Evolutionary conservation across 1,284 basidiomycete species (phyloP).

Genomic region (Cryptococcus sp.): DNA sequence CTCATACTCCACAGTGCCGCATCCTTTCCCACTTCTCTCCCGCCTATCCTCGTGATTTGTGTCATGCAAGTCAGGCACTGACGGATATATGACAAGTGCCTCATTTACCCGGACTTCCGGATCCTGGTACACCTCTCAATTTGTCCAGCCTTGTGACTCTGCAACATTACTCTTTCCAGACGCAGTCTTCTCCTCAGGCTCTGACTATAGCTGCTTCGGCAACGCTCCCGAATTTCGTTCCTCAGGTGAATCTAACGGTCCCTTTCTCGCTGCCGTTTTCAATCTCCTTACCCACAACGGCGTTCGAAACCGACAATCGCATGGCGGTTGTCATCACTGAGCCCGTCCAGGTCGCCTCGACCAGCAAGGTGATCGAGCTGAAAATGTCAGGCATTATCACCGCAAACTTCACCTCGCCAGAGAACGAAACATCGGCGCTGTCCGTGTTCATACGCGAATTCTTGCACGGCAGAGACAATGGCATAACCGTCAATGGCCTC

Average conservation of each 20-base stretch:
- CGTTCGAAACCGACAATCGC: constrained; percentile 14
- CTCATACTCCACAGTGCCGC: constrained; percentile 27
- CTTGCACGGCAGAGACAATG: constrained; percentile 41
- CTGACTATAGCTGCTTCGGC: constrained; percentile 39
- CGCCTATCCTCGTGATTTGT: neutral
- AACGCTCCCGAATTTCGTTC: constrained; percentile 32
- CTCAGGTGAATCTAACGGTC: constrained; percentile 27
- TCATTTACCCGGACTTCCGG: constrained; percentile 42
- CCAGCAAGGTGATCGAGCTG: constrained; percentile 24
- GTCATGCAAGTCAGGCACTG: neutral
- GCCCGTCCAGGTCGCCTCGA: constrained; percentile 26
- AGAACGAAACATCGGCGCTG: constrained; percentile 23
- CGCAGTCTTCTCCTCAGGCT: constrained; percentile 5
- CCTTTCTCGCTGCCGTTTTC: constrained; percentile 46
- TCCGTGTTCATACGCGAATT: constrained; percentile 44
- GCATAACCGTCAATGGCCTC: constrained; percentile 42
- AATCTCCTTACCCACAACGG: constrained; percentile 31
- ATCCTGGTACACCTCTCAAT: constrained; percentile 39
- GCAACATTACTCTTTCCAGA: constrained; percentile 38
- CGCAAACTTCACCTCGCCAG: constrained; percentile 18
- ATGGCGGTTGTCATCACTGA: constrained; percentile 46
- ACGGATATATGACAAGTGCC: constrained; percentile 35
- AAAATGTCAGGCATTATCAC: constrained; percentile 39
- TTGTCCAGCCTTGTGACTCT: constrained; percentile 44
- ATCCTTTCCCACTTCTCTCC: constrained; percentile 22